Evolutionary conservation across 2,329 filamentous ascomycete species (phyloP).

Genomic region (Claviceps sp.): DNA sequence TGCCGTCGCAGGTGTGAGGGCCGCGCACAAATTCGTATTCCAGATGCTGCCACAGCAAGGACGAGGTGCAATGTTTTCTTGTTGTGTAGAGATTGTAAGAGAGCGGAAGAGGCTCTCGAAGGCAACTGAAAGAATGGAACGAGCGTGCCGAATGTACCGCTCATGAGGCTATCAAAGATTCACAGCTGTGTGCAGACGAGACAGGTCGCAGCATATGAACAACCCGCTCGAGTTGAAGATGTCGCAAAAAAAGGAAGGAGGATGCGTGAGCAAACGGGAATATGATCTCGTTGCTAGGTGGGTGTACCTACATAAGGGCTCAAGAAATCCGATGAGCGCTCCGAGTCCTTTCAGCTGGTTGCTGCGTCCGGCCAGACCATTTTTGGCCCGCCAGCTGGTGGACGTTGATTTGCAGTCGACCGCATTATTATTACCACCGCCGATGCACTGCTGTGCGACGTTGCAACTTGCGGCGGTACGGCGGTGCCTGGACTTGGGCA

Average conservation of each 20-base stretch:
- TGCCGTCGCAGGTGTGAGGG: background rate
- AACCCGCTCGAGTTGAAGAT: background rate
- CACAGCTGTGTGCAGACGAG: background rate
- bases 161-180: constrained; percentile 4
- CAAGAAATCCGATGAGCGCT: no score
- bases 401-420: background rate
- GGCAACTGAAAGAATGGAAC: constrained; percentile 7
- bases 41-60: background rate
- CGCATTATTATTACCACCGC: background rate
- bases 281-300: background rate
- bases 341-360: background rate
- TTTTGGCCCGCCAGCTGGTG: background rate
- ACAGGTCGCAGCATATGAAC: background rate
- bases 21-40: no score
- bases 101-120: background rate
- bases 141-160: constrained; percentile 5
- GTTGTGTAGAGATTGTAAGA: background rate
- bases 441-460: background rate
- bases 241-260: background rate
- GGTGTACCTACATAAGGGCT: background rate
- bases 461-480: background rate
- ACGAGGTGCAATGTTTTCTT: background rate
- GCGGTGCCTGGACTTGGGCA: background rate
- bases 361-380: background rate
- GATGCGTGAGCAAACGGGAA: background rate